Evolutionary conservation across 352 stramenopile species (phyloP).

Genomic region (Phytophthora tubulina): DNA sequence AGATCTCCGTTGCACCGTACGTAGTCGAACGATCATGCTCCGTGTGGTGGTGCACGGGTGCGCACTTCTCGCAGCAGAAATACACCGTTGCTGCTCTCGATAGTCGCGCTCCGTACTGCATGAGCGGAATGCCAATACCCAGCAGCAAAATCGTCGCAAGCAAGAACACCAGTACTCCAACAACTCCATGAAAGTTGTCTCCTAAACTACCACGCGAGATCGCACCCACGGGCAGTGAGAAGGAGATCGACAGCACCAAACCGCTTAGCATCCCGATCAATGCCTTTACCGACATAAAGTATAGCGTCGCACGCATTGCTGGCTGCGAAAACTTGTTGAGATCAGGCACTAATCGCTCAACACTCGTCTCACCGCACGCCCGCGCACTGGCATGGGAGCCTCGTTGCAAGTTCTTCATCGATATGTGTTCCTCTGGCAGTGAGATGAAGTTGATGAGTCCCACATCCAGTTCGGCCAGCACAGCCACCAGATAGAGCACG

Average conservation of each 20-base stretch:
- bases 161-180: conserved; percentile 59
- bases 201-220: conserved; percentile 46
- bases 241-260: conserved; percentile 60
- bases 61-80: conserved; percentile 77
- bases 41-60: conserved; percentile 53
- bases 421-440: conserved; percentile 60
- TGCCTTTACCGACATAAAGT: conserved; percentile 76
- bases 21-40: conserved; percentile 26
- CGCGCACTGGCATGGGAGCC: conserved; percentile 45
- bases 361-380: conserved; percentile 44
- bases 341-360: conserved; percentile 60
- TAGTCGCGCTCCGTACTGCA: conserved; percentile 58
- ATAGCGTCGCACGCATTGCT: conserved; percentile 57
- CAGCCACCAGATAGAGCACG: conserved; percentile 58
- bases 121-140: conserved; percentile 59
- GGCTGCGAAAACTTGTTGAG: conserved; percentile 55
- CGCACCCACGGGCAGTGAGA: conserved; percentile 59
- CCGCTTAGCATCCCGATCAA: conserved; percentile 58
- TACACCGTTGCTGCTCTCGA: conserved; percentile 61
- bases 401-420: conserved; percentile 45
- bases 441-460: conserved; percentile 74
- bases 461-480: conserved; percentile 69
- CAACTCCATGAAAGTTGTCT: conserved; percentile 52
- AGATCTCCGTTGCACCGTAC: conserved; percentile 50
- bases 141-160: conserved; percentile 57